Percentiles rank a stretch among this genome's conserved stretches.
These are phyloP conservation scores for Centaurea solstitialis DNA, from an alignment of 129 eudicot genomes.

Conservation along the genomic window DNA sequence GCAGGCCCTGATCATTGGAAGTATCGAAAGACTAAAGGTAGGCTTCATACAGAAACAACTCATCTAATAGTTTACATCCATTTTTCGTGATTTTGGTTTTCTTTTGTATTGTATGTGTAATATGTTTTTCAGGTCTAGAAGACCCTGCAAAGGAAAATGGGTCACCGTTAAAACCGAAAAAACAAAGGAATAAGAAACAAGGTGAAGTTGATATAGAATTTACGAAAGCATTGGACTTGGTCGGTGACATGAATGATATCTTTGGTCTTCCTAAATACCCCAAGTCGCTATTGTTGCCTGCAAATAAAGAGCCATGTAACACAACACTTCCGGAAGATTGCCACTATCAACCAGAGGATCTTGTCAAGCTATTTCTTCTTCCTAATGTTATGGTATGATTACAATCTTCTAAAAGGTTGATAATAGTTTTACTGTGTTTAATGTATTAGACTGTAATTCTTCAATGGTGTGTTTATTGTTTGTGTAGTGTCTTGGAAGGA, in stretches of 20 bases:
- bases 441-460: not conserved
- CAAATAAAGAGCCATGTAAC: slow-evolving; percentile 38
- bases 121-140: slow-evolving; percentile 37
- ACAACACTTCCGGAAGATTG: slow-evolving; percentile 78
- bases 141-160: slow-evolving; percentile 30
- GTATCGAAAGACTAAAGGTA: slow-evolving; percentile 54
- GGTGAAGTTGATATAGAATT: slow-evolving; percentile 52
- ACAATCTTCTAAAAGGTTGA: not conserved
- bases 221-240: slow-evolving; percentile 32
- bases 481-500: slow-evolving; percentile 60
- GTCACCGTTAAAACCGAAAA: slow-evolving; percentile 29
- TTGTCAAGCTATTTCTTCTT: slow-evolving; percentile 63
- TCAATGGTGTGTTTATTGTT: not conserved
- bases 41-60: not conserved
- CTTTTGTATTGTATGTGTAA: not conserved
- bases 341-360: slow-evolving; percentile 73
- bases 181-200: slow-evolving; percentile 40
- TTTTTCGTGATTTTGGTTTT: not conserved
- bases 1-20: slow-evolving; percentile 84
- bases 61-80: not conserved
- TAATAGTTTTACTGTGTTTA: not conserved
- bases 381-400: slow-evolving; percentile 59
- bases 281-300: slow-evolving; percentile 50
- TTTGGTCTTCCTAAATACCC: slow-evolving; percentile 65
- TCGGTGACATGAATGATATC: slow-evolving; percentile 24